Conservation (phyloP, 2,329 filamentous ascomycete genomes). For the Aureobasidium sp. region DNA sequence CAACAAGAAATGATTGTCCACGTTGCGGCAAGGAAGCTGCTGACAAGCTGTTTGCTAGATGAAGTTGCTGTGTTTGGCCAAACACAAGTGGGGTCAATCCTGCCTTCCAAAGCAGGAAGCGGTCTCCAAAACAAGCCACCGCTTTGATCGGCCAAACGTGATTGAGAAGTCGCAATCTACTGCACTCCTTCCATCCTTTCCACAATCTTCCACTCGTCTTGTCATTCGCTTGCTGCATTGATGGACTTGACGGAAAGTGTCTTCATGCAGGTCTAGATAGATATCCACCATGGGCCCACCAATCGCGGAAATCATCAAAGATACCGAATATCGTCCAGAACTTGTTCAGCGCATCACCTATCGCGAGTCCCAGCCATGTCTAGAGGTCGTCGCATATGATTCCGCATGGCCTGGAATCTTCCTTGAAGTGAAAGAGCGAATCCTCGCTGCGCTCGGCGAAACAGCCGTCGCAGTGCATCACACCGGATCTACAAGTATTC, state of each 20-base stretch:
- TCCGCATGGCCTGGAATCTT: not conserved
- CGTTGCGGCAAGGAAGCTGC: not conserved
- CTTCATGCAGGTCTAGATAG: not conserved
- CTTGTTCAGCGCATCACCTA: not conserved
- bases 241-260: not conserved
- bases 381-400: not conserved
- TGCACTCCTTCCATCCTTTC: not conserved
- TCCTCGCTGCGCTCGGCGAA: not conserved
- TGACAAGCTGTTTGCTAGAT: not conserved
- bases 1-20: not conserved
- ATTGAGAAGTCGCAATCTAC: not conserved
- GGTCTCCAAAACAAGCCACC: not conserved
- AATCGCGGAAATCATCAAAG: not conserved
- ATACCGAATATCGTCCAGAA: not conserved
- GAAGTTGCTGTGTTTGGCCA: not conserved
- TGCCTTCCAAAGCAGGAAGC: not conserved
- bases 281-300: not conserved
- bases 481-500: not conserved
- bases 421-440: not conserved
- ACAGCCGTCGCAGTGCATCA: not conserved
- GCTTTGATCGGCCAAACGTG: not conserved
- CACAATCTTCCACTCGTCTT: not conserved
- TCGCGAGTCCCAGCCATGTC: not conserved
- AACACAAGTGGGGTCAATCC: not conserved
- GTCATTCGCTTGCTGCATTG: not conserved